Conservation (phyloP, 768 basidiomycete species). For the Hypsizygus marmoreus region DNA sequence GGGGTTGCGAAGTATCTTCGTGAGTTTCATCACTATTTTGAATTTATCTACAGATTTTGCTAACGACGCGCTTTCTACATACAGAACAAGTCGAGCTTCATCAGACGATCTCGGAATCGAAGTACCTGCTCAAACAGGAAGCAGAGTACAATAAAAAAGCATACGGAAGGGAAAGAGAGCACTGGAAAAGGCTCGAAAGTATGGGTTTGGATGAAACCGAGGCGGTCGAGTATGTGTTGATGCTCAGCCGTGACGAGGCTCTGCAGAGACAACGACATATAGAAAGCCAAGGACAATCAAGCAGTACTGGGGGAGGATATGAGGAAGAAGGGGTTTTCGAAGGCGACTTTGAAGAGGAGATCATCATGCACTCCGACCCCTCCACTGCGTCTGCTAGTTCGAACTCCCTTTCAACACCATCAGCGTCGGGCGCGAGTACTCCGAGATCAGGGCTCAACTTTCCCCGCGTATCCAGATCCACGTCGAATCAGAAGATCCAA, state of each 20-base stretch:
- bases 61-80: constrained; percentile 1
- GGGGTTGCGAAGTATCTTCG: constrained; percentile 46
- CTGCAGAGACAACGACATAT: constrained; percentile 21
- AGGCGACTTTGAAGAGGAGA: constrained; percentile 56
- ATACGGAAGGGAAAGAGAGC: constrained; percentile 56
- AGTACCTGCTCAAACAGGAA: constrained; percentile 53
- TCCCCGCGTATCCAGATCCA: constrained; percentile 28
- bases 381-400: constrained; percentile 8
- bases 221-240: constrained; percentile 77
- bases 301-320: no score
- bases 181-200: constrained; percentile 53
- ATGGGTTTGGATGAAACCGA: constrained; percentile 76
- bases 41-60: no score
- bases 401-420: constrained; percentile 19
- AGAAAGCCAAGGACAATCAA: constrained; percentile 7
- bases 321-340: constrained; percentile 65
- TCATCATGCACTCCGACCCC: no score
- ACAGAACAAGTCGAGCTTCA: constrained; percentile 67
- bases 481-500: constrained; percentile 55
- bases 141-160: constrained; percentile 33
- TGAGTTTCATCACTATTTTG: no score
- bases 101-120: constrained; percentile 63
- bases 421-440: constrained; percentile 22
- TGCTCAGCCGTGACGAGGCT: constrained; percentile 83
- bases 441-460: constrained; percentile 25